phyloP scores from a whole-genome alignment of 2,329 filamentous ascomycete species.

The Eutypella sp. region DNA sequence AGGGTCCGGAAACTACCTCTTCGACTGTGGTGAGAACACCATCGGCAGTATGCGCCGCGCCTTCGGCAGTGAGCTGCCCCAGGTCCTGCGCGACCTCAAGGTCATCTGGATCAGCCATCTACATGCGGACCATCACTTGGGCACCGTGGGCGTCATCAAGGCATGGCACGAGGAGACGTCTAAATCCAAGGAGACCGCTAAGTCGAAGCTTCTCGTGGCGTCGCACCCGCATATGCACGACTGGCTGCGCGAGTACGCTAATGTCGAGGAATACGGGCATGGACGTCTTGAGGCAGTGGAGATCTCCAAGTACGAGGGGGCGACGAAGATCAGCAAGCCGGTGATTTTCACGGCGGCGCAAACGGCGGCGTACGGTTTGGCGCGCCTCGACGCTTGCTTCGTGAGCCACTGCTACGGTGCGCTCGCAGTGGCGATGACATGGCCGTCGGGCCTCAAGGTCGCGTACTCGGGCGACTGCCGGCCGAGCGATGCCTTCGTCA shows the following conservation, averaged over 20 bases:
- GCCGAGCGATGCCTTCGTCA: slow-evolving; percentile 64
- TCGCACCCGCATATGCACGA: slow-evolving; percentile 66
- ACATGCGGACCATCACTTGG: slow-evolving; percentile 94
- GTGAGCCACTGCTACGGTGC: slow-evolving; percentile 79
- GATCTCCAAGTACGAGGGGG: slow-evolving; percentile 2
- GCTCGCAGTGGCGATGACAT: slow-evolving; percentile 71
- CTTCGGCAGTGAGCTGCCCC: slow-evolving; percentile 60
- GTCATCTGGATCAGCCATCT: slow-evolving; percentile 91
- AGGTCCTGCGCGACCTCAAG: slow-evolving; percentile 73
- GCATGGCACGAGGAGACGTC: slow-evolving; percentile 65
- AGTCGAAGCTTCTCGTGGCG: slow-evolving; percentile 53
- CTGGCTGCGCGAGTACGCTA: slow-evolving; percentile 75
- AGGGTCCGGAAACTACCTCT: slow-evolving; percentile 77
- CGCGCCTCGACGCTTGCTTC: slow-evolving; percentile 57
- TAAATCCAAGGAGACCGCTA: slow-evolving; percentile 26
- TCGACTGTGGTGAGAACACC: slow-evolving; percentile 91
- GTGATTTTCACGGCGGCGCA: slow-evolving; percentile 30
- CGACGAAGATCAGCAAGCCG: slow-evolving; percentile 16
- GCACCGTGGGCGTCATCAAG: slow-evolving; percentile 72
- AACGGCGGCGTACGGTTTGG: slow-evolving; percentile 55
- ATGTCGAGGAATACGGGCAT: slow-evolving; percentile 73
- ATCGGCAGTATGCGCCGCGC: slow-evolving; percentile 78
- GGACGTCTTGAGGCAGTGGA: slow-evolving; percentile 34
- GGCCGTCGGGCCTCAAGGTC: slow-evolving; percentile 75
- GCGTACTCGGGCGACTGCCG: slow-evolving; percentile 94